Percentiles rank a stretch among this genome's conserved stretches.
Conservation (phyloP, 495 filamentous ascomycete species). For the Pyrenula aspistea region DNA sequence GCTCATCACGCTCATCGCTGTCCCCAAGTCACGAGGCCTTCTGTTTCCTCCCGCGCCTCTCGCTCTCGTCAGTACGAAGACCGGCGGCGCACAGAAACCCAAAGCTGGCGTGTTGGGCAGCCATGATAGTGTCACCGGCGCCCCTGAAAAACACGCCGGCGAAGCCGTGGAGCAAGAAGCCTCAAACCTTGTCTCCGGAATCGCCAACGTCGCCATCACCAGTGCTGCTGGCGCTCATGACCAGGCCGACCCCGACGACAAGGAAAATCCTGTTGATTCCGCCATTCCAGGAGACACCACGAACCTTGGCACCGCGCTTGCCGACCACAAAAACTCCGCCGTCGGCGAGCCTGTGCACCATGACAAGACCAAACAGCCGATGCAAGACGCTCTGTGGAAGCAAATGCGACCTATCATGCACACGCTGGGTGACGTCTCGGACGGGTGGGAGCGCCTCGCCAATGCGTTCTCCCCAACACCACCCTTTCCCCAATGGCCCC, state of each 20-base stretch:
- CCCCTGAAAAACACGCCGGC: conserved; percentile 72
- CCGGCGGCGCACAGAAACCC: conserved; percentile 58
- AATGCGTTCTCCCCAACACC: conserved; percentile 71
- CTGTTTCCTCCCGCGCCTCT: conserved; percentile 70
- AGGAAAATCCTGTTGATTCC: conserved; percentile 30
- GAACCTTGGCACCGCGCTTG: conserved; percentile 35
- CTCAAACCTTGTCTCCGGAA: conserved; percentile 64
- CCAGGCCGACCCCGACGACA: conserved; percentile 31
- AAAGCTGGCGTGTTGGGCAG: conserved; percentile 59
- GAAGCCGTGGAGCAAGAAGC: conserved; percentile 83
- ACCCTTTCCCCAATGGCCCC: conserved; percentile 55
- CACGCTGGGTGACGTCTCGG: conserved; percentile 55
- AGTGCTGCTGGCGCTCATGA: conserved; percentile 66
- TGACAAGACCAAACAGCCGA: conserved; percentile 77
- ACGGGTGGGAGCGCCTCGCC: conserved; percentile 68
- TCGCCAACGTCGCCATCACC: conserved; percentile 61
- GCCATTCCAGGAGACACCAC: conserved; percentile 47
- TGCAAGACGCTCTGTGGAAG: conserved; percentile 66
- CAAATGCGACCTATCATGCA: conserved; percentile 72
- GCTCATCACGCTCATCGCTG: conserved; percentile 53
- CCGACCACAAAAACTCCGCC: conserved; percentile 46
- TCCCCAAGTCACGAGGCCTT: conserved; percentile 46
- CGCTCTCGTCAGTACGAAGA: conserved; percentile 46
- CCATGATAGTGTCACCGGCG: conserved; percentile 68
- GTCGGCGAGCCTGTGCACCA: conserved; percentile 36